Conservation (phyloP, 163 green algal genomes). For the Chlorella variabilis region DNA sequence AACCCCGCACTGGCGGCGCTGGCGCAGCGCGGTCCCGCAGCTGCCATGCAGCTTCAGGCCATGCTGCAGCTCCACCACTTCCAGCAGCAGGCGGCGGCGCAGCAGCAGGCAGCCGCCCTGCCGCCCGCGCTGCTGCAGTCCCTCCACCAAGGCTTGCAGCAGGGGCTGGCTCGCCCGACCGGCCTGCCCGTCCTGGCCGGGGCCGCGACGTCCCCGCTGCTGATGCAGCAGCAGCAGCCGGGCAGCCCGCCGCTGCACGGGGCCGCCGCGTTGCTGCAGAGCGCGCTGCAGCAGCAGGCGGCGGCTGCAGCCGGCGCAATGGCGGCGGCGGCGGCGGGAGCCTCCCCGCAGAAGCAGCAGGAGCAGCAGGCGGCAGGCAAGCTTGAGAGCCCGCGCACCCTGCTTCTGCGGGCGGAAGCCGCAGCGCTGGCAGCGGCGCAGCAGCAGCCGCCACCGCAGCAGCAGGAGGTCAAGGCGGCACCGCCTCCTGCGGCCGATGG, state of each 20-base stretch:
- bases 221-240: slow-evolving; percentile 9
- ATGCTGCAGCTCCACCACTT: slow-evolving; percentile 14
- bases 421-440: background rate
- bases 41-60: slow-evolving; percentile 25
- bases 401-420: too few relatives aligned
- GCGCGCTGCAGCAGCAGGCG: background rate
- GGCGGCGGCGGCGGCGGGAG: too few relatives aligned
- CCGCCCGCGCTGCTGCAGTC: slow-evolving; percentile 1
- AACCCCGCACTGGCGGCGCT: slow-evolving; percentile 7
- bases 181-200: too few relatives aligned
- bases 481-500: background rate
- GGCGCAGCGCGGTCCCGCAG: slow-evolving; percentile 5
- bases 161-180: background rate
- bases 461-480: too few relatives aligned
- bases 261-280: background rate
- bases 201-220: background rate
- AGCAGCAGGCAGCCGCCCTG: background rate
- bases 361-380: background rate
- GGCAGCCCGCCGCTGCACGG: background rate
- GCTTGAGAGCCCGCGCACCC: background rate
- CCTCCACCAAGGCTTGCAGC: slow-evolving; percentile 12
- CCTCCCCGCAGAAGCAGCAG: background rate
- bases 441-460: background rate
- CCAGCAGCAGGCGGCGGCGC: background rate
- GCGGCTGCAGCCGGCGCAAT: background rate